These are phyloP conservation scores for Mortierella sp. DNA, from an alignment of 371 early-diverging fungal species.

Conservation along the genomic window DNA sequence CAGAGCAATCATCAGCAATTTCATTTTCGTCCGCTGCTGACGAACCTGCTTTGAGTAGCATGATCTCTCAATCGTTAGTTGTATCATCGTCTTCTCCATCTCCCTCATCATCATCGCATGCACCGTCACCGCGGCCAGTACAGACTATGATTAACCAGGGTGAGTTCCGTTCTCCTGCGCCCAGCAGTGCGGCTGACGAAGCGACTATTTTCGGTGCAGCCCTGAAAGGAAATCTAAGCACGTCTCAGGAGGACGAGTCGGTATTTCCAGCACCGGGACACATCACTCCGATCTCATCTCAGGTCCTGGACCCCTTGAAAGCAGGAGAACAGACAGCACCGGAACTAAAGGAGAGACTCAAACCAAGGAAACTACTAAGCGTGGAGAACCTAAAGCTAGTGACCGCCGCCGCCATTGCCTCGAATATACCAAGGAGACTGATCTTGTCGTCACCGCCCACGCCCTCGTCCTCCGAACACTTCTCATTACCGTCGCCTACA, in stretches of 20 bases:
- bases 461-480: conserved; percentile 4
- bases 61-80: not conserved
- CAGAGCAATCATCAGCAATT: not conserved
- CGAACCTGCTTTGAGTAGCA: not conserved
- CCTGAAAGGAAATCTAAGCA: no score
- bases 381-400: conserved; percentile 20
- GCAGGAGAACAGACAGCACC: not conserved
- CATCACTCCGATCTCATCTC: not conserved
- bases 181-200: no score
- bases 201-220: not conserved
- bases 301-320: conserved; percentile 17
- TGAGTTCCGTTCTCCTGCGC: no score
- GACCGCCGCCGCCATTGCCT: not conserved
- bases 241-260: not conserved
- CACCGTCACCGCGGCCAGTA: not conserved
- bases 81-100: not conserved
- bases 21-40: not conserved
- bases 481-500: no score
- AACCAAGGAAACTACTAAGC: conserved; percentile 31
- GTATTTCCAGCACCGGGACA: conserved; percentile 2
- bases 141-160: not conserved
- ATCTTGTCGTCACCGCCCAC: conserved; percentile 23
- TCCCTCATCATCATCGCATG: not conserved
- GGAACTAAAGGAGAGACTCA: conserved; percentile 1
- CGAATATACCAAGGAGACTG: conserved; percentile 7